Percentiles rank a stretch among this genome's conserved stretches.
Conservation (phyloP, 345 rosid genomes). For the Populus tremula region DNA sequence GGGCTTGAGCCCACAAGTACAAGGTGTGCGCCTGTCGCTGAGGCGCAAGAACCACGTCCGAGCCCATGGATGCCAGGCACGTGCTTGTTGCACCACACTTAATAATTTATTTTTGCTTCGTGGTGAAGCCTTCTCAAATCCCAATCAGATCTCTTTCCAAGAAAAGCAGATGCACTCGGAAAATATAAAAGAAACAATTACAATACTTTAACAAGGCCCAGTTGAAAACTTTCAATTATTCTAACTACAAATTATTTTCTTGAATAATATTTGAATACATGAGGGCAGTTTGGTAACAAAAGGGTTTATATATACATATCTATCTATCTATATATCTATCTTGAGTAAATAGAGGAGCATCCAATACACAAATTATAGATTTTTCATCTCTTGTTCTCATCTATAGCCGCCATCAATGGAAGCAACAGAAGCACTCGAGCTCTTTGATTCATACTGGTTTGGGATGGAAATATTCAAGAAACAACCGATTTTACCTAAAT, state of each 20-base stretch:
- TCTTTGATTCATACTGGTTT: conserved; percentile 50
- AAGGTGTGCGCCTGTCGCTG: too few relatives aligned
- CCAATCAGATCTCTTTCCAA: conserved; percentile 21
- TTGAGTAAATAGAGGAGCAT: neutral
- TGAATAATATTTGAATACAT: neutral
- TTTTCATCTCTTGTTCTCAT: neutral
- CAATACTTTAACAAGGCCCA: neutral
- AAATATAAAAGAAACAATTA: conserved; percentile 19
- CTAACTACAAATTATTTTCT: neutral
- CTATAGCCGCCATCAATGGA: conserved; percentile 33
- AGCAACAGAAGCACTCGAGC: conserved; percentile 26
- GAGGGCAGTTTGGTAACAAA: conserved; percentile 26
- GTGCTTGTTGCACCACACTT: neutral
- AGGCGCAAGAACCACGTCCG: too few relatives aligned
- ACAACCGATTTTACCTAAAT: conserved; percentile 2
- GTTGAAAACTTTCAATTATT: conserved; percentile 26
- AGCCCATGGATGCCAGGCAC: too few relatives aligned
- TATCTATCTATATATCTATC: neutral
- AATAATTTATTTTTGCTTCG: conserved; percentile 31
- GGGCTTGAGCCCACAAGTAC: too few relatives aligned
- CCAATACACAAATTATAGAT: neutral
- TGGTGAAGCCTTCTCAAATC: conserved; percentile 34
- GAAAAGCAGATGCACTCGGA: conserved; percentile 24
- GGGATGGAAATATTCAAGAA: conserved; percentile 43
- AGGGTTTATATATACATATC: conserved; percentile 15